Evolutionary conservation across 2,329 filamentous ascomycete species (phyloP), one percentile per base, ranked within the genome.

Genomic region (Xylariaceae sp.): DNA sequence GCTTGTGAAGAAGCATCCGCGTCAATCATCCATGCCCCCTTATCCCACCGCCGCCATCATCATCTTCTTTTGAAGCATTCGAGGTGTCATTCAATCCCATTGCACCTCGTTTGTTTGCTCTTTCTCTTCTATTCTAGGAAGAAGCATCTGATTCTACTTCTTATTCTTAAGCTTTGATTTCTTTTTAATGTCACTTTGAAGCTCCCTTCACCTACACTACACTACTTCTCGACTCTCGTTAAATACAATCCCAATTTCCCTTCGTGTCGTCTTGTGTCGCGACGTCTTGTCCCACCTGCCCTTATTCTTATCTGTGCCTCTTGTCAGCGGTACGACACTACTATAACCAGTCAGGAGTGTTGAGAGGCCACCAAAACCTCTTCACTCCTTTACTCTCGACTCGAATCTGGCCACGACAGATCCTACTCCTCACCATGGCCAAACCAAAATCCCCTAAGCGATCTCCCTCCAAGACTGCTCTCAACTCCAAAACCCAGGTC

Each of bases 171-270:
- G 38, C 47, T 44, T 51, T 46, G 50, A 35, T 51, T 42, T 41
- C 38, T 17, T 69, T 69, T 61, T 71, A 70, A 71, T 71, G 59
- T 14, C 35, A 35, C 45, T 48, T 64, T 67, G 60, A n/a, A n/a
- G n/a, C n/a, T n/a, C n/a, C n/a, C n/a, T n/a, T n/a, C n/a, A n/a
- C n/a, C n/a, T n/a, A n/a, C n/a, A n/a, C n/a, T n/a, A n/a, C n/a
- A n/a, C n/a, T 56, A 50, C 59, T 70, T 72, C 67, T 63, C 56
- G 59, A 71, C 68, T 66, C 55, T 72, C 68, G 57, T 70, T 71
- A 32, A 56, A 60, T 51, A 49, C 21, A 29, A 45, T 27, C 47
- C 42, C 50, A 38, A 50, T 56, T 59, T 49, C 42, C 43, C 54
- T 57, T 51, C 52, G 48, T 52, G 29, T 42, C 37, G 44, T 49